Evolutionary conservation across 331 rosid species (phyloP).

Genomic region (Quercus phellos): DNA sequence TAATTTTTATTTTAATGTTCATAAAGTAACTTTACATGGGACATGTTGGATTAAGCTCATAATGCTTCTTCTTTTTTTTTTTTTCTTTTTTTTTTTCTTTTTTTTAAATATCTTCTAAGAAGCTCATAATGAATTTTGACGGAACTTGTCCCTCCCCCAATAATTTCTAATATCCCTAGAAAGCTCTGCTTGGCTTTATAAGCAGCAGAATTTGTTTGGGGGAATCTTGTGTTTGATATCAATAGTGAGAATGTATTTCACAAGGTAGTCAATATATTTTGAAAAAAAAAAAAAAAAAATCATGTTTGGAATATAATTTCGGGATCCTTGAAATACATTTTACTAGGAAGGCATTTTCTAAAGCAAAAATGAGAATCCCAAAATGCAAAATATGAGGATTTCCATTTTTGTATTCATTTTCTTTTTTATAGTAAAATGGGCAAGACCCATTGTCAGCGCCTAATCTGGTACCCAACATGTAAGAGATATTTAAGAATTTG

Average conservation of each 20-base stretch:
- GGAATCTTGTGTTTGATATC: background rate
- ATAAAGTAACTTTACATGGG: background rate
- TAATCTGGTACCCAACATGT: too few relatives aligned
- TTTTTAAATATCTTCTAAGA: background rate
- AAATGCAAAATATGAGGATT: too few relatives aligned
- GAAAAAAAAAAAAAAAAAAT: background rate
- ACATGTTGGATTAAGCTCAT: background rate
- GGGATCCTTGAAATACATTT: background rate
- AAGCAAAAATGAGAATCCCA: too few relatives aligned
- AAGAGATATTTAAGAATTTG: too few relatives aligned
- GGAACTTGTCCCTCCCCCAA: slow-evolving; percentile 1
- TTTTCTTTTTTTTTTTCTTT: too few relatives aligned
- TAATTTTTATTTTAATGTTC: background rate
- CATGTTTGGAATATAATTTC: background rate
- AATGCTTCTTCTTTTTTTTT: too few relatives aligned
- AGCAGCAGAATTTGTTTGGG: background rate
- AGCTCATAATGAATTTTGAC: background rate
- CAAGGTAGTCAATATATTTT: too few relatives aligned
- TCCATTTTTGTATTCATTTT: too few relatives aligned
- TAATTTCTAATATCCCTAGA: background rate
- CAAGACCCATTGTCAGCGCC: too few relatives aligned
- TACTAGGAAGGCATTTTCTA: too few relatives aligned
- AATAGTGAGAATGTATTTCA: background rate
- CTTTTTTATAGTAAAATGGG: too few relatives aligned
- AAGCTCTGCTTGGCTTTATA: background rate